Evolutionary conservation across 2,329 filamentous ascomycete species (phyloP), one percentile per base, ranked within the genome.

Genomic region (Harringtonia lauricola): DNA sequence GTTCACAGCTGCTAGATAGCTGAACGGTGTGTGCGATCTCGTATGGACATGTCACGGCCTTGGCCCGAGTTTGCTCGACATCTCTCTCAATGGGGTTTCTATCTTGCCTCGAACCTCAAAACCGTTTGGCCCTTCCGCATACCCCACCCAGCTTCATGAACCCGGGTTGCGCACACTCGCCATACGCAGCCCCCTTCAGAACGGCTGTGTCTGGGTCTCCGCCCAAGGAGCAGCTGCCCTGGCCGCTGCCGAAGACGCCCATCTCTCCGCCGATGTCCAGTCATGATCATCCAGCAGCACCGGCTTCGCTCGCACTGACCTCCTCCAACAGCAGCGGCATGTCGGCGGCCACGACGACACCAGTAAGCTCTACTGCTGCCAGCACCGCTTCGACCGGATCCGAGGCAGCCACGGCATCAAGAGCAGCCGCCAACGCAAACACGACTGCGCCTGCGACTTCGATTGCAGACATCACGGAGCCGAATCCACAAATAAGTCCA

Each of bases 211-310:
- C 29, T 5, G 40, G 21, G 30, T 44, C 12, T 9, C 42, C 44
- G 22, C 39, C 63, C 41, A 67, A 65, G 54, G 69, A 71, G 50
- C 62, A 71, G 50, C 62, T 64, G 53, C 56, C 61, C 45, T 71
- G 69, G 67, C 63, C 44, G 19, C 44, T 61, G 41, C 61, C 61
- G 41, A 57, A 59, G 48, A 58, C 60, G 47, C 66, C 68, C 46
- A 61, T 70, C 49, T 72, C 72, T 49, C 67, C 72, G 57, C 69
- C 70, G 52, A 78, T 77, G 74, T 72, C 72, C 56, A 70, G 64
- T 59, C 71, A 76, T 75, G 74, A 74, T 46, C 51, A 41, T 22
- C 68, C 65, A 49, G 57, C 60, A 50, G 55, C 62, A 49, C 45
- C 39, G 3, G 19, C 30, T 13, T 41, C 45, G 24, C 17, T 24